Base-by-base conservation (phyloP, 129 eudicot species). In the Centaurea solstitialis region DNA sequence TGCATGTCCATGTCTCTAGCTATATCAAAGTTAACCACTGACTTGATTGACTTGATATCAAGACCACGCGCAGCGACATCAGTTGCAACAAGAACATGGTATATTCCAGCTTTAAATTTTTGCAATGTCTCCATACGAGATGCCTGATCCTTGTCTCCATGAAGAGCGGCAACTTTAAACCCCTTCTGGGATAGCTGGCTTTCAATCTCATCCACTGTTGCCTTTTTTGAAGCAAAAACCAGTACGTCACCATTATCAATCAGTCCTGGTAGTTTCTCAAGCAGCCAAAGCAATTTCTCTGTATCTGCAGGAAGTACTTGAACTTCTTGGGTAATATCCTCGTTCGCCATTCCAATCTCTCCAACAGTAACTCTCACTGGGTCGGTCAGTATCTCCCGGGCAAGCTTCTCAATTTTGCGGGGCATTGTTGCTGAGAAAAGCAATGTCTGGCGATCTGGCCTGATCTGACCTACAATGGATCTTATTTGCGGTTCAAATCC, bases 1-100 rank as follows among this genome's bases (percentile, higher is more conserved):
- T 96, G 98, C 99, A 93, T 96, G 84, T 93, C 99, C 98, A 96
- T 96, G 80, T 96, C 98, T 83, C 91, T 93, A 79, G 99, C 98
- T 43, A 91, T 93, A 84, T 93, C 99, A 89, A 83, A 96, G 79
- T 96, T 96, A 15, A 96, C 98, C 80, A 96, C 99, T 13, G 98
- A 93, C 83, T 93, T 93, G 76, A 96, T 91, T 79, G 97, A 93
- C 83, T 91, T 93, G 68, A 96, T 96, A 84, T 96, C 99, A 82
- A 96, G 94, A 79, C 99, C 99, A 21, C 99, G 99, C 76, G 98
- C 99, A 83, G 98, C 99, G 70, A 96, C 99, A 88, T 96, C 99
- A 53, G 99, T 96, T 38, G 98, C 99, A 74, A 96, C 87, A 75
- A 96, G 93, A 47, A 96, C 98, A 89, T 96, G 98, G 57, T 83